Evolutionary conservation across 139 green algal species (phyloP), one percentile per base, ranked within the genome.

Genomic region (Chlamydomonas asymmetrica): DNA sequence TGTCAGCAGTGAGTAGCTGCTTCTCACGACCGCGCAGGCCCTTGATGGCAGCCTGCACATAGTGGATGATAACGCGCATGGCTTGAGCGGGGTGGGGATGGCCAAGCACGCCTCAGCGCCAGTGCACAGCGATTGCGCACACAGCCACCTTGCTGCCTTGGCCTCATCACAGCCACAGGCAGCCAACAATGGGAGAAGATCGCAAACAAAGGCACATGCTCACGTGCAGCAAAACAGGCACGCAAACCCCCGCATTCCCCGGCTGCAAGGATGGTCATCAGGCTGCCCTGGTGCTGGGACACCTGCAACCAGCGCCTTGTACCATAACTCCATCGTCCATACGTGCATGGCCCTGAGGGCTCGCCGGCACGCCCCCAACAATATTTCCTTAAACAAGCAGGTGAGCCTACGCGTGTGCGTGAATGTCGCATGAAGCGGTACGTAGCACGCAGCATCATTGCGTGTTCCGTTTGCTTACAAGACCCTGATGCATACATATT

Each of bases 1-100:
- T 89, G 66, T 88, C 76, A 13, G 74, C 77, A 4, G 88, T 92
- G 54, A 92, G 75, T 66, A 92, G 78, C 63, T 86, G 81, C 82
- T 92, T 87, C 71, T 92, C 88, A 31, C 88, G 81, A 0, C 80
- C 78, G 25, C 73, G 66, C 23, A 89, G 75, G 13, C 83, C 85
- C 64, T 85, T 85, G 52, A 84, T 70, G 8, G 74, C 80, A 32
- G 84, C 69, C 87, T 92, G 85, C 31, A 64, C 3, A 31, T 32
- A 6, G 0, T 10, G 52, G 52, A 22, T 2, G 25, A 59, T 31
- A 50, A 5, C 35, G 25, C 23, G 43, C 43, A 63, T 65, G 32
- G 34, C 45, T 18, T 31, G 18, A 5, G 43, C 25, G 64, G 32
- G 31, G 2, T 37, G 48, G 38, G n/a, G 49, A 27, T 6, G 39